Conservation (phyloP, 495 filamentous ascomycete species). For the Pseudotulostoma volvatum region DNA sequence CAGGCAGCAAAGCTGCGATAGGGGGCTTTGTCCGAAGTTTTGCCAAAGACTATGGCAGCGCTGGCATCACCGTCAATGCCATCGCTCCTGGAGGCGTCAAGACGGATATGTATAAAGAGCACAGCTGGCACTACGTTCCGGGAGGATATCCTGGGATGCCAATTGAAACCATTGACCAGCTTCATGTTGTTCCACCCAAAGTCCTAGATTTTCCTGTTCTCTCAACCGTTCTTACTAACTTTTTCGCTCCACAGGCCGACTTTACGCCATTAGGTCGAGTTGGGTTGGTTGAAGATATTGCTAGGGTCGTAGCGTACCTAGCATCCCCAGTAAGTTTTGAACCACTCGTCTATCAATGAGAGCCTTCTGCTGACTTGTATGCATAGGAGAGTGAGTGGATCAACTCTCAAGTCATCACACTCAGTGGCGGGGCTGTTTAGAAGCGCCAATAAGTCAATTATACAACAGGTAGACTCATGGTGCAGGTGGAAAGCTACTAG, state of each 20-base stretch:
- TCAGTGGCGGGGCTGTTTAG: too few relatives aligned
- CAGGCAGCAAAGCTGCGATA: conserved; percentile 59
- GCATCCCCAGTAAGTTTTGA: too few relatives aligned
- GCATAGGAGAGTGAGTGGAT: conserved; percentile 47
- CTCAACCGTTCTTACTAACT: too few relatives aligned
- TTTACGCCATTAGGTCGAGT: conserved; percentile 44
- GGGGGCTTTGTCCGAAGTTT: conserved; percentile 66
- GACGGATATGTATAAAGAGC: conserved; percentile 59
- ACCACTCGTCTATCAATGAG: too few relatives aligned
- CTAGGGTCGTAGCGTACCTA: conserved; percentile 48
- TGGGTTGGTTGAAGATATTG: conserved; percentile 45
- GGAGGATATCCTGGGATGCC: conserved; percentile 8
- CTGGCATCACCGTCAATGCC: conserved; percentile 60
- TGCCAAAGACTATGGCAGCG: conserved; percentile 53
- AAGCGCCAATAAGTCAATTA: too few relatives aligned
- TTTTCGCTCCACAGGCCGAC: conserved; percentile 14
- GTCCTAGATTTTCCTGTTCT: too few relatives aligned
- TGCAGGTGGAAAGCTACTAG: too few relatives aligned
- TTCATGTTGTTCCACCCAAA: too few relatives aligned
- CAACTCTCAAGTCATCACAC: too few relatives aligned
- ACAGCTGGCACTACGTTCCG: conserved; percentile 48
- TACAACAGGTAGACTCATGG: too few relatives aligned
- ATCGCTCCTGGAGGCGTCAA: conserved; percentile 65
- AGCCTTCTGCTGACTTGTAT: too few relatives aligned
- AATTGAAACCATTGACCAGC: not conserved